Evolutionary conservation across 495 filamentous ascomycete species (phyloP), one percentile per base, ranked within the genome.

Genomic region (Xylaria venustula): DNA sequence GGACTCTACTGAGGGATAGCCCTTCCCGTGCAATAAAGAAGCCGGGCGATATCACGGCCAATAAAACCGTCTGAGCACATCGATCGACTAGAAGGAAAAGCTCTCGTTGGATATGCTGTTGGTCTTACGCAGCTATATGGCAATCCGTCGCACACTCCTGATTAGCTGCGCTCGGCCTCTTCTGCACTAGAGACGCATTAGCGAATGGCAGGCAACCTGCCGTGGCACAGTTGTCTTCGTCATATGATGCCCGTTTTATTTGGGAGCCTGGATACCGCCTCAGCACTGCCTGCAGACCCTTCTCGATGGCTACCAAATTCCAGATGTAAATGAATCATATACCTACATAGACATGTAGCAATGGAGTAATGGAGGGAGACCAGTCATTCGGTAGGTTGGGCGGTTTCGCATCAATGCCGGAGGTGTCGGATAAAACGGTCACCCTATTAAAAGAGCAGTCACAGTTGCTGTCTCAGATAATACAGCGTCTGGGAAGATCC

Each of bases 361-460:
- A 34, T 34, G 11, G 5, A 34, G 5, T 34, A 11, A 11, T 22
- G n/a, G 20, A 42, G 12, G 23, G 37, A 55, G 23, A 55, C 30
- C 32, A 48, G 32, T 23, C 42, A 40, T 8, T 40, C 7, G 15
- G 5, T 34, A 34, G 30, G 30, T n/a, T n/a, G n/a, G n/a, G n/a
- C n/a, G n/a, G n/a, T n/a, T n/a, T 40, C 12, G 37, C 28, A 53
- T 44, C 28, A 49, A 47, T 54, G 50, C 19, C 41, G 25, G 42
- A 54, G 41, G 50, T 50, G 28, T n/a, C n/a, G n/a, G n/a, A n/a
- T n/a, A n/a, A 61, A 61, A 60, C 56, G 46, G 56, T 12, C 58
- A 40, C 15, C 22, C 47, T 41, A 20, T 22, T 22, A 36, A 54
- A 45, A n/a, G 58, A 54, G 41, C 36, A 61, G 49, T 48, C 58